Percentiles rank a stretch among this genome's conserved stretches.
Conservation (phyloP, 2,329 filamentous ascomycete species). For the Aspergillus caelatus region DNA sequence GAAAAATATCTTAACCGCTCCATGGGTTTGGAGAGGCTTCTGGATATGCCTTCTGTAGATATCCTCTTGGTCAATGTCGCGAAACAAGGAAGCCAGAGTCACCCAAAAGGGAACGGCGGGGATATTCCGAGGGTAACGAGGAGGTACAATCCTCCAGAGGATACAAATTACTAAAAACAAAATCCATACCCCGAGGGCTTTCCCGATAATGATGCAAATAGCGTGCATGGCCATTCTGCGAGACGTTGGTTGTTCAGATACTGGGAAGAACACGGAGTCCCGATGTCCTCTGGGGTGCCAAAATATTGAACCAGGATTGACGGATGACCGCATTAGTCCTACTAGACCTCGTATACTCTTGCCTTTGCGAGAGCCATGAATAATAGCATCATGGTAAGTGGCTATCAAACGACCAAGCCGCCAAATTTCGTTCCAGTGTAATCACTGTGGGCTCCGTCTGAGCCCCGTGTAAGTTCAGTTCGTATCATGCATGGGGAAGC, state of each 20-base stretch:
- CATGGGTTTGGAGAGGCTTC: slow-evolving; percentile 17
- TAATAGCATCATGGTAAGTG: neutral
- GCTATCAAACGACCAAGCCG: neutral
- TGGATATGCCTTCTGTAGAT: slow-evolving; percentile 45
- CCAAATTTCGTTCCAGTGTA: neutral
- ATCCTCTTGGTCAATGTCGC: slow-evolving; percentile 48
- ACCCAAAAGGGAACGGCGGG: slow-evolving; percentile 48
- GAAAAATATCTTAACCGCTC: slow-evolving; percentile 49
- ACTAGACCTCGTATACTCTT: neutral
- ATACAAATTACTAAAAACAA: neutral
- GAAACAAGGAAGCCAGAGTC: slow-evolving; percentile 46
- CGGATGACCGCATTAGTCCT: neutral
- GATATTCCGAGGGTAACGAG: neutral
- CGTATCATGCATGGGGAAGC: neutral
- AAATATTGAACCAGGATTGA: neutral
- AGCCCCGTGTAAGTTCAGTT: neutral
- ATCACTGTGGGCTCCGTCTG: neutral
- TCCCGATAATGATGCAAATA: neutral
- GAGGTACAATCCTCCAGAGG: neutral
- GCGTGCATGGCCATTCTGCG: neutral
- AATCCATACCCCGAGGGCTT: neutral
- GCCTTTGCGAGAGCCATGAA: neutral
- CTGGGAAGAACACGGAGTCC: neutral
- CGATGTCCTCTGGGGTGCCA: neutral
- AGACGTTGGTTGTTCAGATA: neutral